phyloP scores from a whole-genome alignment of 2,329 filamentous ascomycete species.

The Biscogniauxia marginata region DNA sequence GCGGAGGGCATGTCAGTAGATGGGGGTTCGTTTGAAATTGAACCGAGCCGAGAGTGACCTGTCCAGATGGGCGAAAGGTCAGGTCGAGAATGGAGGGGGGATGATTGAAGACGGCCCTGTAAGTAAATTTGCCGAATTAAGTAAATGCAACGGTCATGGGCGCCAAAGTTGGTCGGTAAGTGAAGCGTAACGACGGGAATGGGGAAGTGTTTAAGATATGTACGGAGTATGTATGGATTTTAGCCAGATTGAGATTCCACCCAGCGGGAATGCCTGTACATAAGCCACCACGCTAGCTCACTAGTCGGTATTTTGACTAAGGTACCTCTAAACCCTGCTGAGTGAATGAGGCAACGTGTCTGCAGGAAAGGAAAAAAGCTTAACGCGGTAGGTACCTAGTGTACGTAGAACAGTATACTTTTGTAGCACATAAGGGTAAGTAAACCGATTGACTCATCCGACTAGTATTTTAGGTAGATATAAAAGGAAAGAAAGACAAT shows the following conservation, averaged over 20 bases:
- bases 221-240: slow-evolving; percentile 9
- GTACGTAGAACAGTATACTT: no score
- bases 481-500: background rate
- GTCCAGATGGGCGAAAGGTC: background rate
- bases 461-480: no score
- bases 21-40: slow-evolving; percentile 4
- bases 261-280: background rate
- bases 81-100: background rate
- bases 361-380: background rate
- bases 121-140: background rate
- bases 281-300: background rate
- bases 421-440: background rate
- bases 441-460: background rate
- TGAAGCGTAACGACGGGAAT: background rate
- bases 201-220: background rate
- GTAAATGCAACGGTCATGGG: background rate
- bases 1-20: slow-evolving; percentile 49
- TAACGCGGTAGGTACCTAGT: background rate
- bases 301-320: background rate
- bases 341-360: background rate
- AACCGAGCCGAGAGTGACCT: background rate
- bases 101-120: background rate
- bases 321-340: background rate
- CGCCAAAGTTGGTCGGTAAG: background rate
- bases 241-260: slow-evolving; percentile 19